These are phyloP conservation scores for Talaromyces verruculosus DNA, from an alignment of 2,329 filamentous ascomycete genomes.

Conservation along the genomic window DNA sequence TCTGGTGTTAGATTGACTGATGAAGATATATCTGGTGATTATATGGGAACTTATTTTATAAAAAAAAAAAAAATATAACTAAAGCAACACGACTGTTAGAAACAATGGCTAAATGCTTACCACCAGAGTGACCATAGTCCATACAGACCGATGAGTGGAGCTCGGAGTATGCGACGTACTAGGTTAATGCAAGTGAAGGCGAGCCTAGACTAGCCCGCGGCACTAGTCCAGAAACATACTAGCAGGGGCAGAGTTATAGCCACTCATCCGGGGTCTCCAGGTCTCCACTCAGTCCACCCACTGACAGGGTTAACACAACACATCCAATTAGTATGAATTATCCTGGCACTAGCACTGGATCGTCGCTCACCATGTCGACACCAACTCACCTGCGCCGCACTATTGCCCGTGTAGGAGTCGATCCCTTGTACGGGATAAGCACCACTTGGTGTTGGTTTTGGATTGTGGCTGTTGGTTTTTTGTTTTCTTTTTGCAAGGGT, in stretches of 20 bases:
- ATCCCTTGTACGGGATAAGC: background rate
- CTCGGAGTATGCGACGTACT: background rate
- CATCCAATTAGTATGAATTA: background rate
- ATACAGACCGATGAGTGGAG: background rate
- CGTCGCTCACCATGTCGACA: background rate
- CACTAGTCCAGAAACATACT: background rate
- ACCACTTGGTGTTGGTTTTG: background rate
- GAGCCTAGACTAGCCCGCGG: background rate
- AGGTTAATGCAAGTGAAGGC: background rate
- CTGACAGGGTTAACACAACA: too few relatives aligned
- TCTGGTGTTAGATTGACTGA: background rate
- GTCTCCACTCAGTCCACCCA: background rate
- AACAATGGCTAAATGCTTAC: background rate
- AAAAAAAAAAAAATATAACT: too few relatives aligned
- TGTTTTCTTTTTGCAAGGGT: background rate
- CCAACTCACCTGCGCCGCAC: background rate
- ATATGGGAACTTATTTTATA: background rate
- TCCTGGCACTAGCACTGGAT: background rate
- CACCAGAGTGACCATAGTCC: background rate
- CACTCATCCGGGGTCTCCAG: conserved; percentile 6
- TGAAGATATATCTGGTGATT: background rate
- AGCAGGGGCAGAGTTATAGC: background rate
- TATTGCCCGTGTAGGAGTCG: background rate
- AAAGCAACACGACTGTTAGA: too few relatives aligned
- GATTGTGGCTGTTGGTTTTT: background rate